phyloP scores from a whole-genome alignment of 139 green algal species.

The Penium margaritaceum region DNA sequence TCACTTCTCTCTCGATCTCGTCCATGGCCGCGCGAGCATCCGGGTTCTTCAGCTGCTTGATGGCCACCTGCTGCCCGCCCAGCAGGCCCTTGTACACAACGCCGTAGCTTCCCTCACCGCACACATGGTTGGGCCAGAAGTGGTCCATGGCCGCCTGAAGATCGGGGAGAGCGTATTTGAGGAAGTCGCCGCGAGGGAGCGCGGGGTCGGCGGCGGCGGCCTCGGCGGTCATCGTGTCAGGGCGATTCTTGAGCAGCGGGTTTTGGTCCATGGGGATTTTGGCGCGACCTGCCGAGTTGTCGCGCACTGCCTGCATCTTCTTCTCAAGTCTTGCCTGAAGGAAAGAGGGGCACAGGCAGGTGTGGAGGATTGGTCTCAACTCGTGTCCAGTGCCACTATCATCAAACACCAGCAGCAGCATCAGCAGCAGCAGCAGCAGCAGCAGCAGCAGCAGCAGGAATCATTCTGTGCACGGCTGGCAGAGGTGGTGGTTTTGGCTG shows the following conservation, averaged over 20 bases:
- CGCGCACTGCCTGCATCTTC: background rate
- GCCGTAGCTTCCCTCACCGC: constrained; percentile 6
- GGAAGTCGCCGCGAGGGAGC: too few relatives aligned
- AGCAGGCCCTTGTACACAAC: constrained; percentile 13
- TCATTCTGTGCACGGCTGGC: too few relatives aligned
- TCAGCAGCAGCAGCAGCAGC: too few relatives aligned
- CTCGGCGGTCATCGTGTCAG: too few relatives aligned
- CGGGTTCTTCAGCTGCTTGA: constrained; percentile 17
- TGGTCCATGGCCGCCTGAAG: constrained; percentile 23
- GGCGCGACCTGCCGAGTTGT: background rate
- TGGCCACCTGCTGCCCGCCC: background rate
- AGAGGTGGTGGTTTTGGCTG: too few relatives aligned
- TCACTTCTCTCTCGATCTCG: constrained; percentile 19
- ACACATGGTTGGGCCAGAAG: constrained; percentile 24
- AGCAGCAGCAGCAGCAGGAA: too few relatives aligned
- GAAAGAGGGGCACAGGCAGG: too few relatives aligned
- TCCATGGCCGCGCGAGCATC: constrained; percentile 7
- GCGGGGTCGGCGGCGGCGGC: too few relatives aligned
- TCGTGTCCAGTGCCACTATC: too few relatives aligned
- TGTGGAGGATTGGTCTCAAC: too few relatives aligned
- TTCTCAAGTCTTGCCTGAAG: constrained; percentile 6
- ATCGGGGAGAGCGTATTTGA: constrained; percentile 9
- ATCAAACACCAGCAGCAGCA: too few relatives aligned
- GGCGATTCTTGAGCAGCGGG: too few relatives aligned
- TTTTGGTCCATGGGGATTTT: background rate